Evolutionary conservation across 768 basidiomycete species (phyloP).

Genomic region (Suillus paluster): DNA sequence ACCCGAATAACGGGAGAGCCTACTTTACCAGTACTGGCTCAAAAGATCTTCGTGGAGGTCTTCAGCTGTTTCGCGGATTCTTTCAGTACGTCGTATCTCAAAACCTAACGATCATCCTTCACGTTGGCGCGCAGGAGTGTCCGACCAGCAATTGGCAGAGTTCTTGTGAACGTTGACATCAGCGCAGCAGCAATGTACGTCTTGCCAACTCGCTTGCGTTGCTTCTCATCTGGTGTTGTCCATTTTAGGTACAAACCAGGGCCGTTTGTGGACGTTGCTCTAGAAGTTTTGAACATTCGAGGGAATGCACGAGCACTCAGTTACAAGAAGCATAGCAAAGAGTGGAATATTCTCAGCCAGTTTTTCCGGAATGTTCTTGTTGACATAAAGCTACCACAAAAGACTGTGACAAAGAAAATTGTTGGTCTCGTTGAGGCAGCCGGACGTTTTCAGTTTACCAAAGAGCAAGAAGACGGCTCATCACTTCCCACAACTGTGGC

Average conservation of each 20-base stretch:
- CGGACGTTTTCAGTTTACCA: constrained; percentile 46
- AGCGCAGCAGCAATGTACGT: constrained; percentile 50
- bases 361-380: constrained; percentile 44
- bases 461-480: constrained; percentile 3
- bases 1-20: constrained; percentile 50
- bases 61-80: constrained; percentile 53
- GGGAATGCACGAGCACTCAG: constrained; percentile 24
- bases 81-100: constrained; percentile 46
- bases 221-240: background rate
- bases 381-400: constrained; percentile 16
- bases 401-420: constrained; percentile 40
- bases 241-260: constrained; percentile 34
- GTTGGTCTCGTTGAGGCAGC: constrained; percentile 41
- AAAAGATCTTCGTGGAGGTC: constrained; percentile 31
- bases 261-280: constrained; percentile 33
- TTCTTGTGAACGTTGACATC: constrained; percentile 53
- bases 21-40: constrained; percentile 46
- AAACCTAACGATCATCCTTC: background rate
- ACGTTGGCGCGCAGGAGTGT: constrained; percentile 41
- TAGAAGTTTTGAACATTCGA: constrained; percentile 37
- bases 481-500: constrained; percentile 36
- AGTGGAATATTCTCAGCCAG: constrained; percentile 39
- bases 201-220: background rate
- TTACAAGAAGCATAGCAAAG: constrained; percentile 21
- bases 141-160: constrained; percentile 44